Base-by-base conservation (phyloP, 1,284 basidiomycete species). In the Hymenochaete sp. region DNA sequence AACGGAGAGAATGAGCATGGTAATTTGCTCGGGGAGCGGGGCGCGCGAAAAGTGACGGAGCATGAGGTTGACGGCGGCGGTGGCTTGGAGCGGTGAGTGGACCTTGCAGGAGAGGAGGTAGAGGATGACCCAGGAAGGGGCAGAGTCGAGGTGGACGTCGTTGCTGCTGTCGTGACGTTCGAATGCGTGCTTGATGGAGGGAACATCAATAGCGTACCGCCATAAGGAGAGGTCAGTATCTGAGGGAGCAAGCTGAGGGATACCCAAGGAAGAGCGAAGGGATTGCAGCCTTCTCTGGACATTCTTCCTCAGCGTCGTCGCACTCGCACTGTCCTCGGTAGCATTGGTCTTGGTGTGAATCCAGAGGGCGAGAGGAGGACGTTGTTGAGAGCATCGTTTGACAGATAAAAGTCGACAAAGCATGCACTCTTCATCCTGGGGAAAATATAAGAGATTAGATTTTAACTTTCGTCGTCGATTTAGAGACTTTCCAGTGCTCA, bases 41-140 rank as follows among this genome's bases (percentile, higher is more conserved):
- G 64, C 45, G 21, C 44, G 27, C 6, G 62, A 49, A 14, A 72
- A 59, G 48, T 72, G 64, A 2, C 57, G 48, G 41, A 64, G 62
- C 18, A 63, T 63, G 38, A 73, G 53, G 33, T 66, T 60, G 21
- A 70, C 49, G 1, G 64, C 59, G 1, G 62, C 59, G 13, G 62
- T 56, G 0, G 72, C 72, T 22, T 79, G 66, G 3, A 53, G 48
- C 3, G 62, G 54, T 1, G 66, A 62, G n/a, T 57, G 60, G 6
- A 77, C 65, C 56, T 68, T 72, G 56, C 70, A 69, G n/a, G 60
- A 63, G 3, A 73, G 60, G 27, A 80, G 59, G 35, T 71, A 67
- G 16, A 82, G 59, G 4, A 73, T 56, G 13, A 79, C 59, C 78
- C 78, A 83, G 1, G 67, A 21, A 9, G 47, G 47, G 13, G 43